A percentile compares a stretch with the other conserved stretches of the same genome.
Conservation (phyloP, 176 grass and related monocot genomes). For the Aegilops umbellulata region DNA sequence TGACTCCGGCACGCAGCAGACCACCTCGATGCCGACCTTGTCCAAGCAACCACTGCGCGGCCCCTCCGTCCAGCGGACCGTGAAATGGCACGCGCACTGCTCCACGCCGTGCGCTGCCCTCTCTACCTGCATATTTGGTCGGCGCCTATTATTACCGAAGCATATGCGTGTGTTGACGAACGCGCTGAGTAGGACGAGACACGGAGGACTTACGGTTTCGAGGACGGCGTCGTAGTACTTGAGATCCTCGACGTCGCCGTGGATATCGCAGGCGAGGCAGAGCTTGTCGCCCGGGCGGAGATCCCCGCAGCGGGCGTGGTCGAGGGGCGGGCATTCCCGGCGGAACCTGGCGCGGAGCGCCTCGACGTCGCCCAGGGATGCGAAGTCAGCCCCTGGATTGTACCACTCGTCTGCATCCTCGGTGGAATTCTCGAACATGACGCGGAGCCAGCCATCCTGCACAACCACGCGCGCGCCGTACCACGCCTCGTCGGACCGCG, state of each 20-base stretch:
- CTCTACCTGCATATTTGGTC: neutral
- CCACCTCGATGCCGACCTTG: conserved; percentile 1
- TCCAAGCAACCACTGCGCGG: neutral
- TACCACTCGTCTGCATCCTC: conserved; percentile 43
- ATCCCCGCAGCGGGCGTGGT: conserved; percentile 34
- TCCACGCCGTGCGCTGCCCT: conserved; percentile 22
- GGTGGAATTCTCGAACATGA: conserved; percentile 42
- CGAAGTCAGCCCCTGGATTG: neutral
- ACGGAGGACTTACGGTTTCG: conserved; percentile 25
- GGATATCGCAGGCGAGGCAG: conserved; percentile 32
- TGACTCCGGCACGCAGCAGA: conserved; percentile 29
- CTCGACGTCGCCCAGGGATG: neutral
- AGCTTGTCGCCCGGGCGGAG: conserved; percentile 23
- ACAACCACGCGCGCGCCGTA: conserved; percentile 29
- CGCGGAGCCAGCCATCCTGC: conserved; percentile 26
- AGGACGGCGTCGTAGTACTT: conserved; percentile 42
- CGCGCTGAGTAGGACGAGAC: neutral
- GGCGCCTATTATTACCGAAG: neutral
- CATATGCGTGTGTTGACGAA: neutral
- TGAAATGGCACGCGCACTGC: conserved; percentile 36
- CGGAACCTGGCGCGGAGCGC: conserved; percentile 40
- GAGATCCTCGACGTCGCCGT: neutral
- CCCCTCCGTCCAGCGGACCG: conserved; percentile 24
- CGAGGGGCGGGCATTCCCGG: neutral
- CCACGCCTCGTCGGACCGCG: conserved; percentile 36